A percentile compares a stretch with the other conserved stretches of the same genome.
Conservation (phyloP, 495 filamentous ascomycete species). For the Staphylotrichum longicolle region DNA sequence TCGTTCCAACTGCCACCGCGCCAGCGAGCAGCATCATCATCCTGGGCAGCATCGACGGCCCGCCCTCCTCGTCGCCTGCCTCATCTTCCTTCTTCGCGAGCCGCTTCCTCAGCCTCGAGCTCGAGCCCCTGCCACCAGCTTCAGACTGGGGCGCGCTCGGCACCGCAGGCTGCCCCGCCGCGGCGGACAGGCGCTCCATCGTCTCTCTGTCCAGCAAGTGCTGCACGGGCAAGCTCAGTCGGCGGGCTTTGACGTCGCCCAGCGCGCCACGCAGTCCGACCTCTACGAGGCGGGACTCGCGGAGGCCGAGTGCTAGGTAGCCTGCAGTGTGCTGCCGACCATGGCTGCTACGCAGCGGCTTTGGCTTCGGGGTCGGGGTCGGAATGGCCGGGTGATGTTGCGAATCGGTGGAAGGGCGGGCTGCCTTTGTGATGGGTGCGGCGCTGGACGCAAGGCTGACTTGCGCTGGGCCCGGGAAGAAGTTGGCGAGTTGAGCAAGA, state of each 20-base stretch:
- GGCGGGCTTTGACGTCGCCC: constrained; percentile 19
- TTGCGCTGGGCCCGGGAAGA: neutral
- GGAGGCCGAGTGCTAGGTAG: constrained; percentile 42
- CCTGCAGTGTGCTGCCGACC: constrained; percentile 26
- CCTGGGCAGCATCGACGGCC: constrained; percentile 20
- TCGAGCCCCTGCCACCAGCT: neutral
- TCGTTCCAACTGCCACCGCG: constrained; percentile 26
- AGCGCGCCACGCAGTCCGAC: constrained; percentile 38
- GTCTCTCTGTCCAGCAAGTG: constrained; percentile 6
- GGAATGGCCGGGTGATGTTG: neutral
- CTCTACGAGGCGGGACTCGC: constrained; percentile 34
- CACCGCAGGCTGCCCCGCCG: too few species aligned
- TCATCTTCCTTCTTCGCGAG: neutral
- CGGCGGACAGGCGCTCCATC: too few species aligned
- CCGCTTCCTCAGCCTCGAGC: constrained; percentile 1
- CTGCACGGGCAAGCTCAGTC: constrained; percentile 27
- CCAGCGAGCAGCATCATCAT: constrained; percentile 34
- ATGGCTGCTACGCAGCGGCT: constrained; percentile 2
- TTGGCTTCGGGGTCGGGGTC: neutral
- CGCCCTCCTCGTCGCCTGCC: constrained; percentile 24
- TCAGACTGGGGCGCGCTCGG: neutral
- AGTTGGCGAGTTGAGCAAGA: constrained; percentile 6
- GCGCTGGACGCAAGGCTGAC: neutral
- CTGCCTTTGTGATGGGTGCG: neutral
- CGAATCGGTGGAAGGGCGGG: constrained; percentile 14